phyloP scores from a whole-genome alignment of 192 early-diverging fungal genomes.

The Obelidium mucronatum region DNA sequence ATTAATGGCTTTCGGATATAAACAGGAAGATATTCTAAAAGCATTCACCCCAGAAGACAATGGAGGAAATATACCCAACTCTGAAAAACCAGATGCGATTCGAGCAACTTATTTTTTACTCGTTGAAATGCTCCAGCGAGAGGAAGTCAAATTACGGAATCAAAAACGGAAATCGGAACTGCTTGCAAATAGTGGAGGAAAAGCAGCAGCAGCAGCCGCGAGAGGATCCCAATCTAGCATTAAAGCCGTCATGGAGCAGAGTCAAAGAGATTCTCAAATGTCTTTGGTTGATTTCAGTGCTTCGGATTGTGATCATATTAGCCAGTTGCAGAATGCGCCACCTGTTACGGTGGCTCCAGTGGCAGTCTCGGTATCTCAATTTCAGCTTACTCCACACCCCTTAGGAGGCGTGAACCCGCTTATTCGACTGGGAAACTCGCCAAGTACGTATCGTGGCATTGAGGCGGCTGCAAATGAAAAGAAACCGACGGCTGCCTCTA shows the following conservation, averaged over 20 bases:
- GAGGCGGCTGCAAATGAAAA: neutral
- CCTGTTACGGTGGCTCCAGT: too few relatives aligned
- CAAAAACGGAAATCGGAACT: neutral
- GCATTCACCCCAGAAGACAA: constrained; percentile 47
- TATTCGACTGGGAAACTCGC: too few relatives aligned
- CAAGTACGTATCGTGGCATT: too few relatives aligned
- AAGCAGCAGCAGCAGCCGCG: neutral
- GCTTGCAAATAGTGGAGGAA: neutral
- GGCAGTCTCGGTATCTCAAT: too few relatives aligned
- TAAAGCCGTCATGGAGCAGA: too few relatives aligned
- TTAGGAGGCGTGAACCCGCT: too few relatives aligned
- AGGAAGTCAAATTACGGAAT: constrained; percentile 31
- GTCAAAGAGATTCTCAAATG: too few relatives aligned
- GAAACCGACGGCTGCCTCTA: neutral
- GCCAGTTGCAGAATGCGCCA: neutral
- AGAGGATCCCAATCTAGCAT: too few relatives aligned
- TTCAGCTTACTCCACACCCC: too few relatives aligned
- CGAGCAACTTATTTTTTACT: constrained; percentile 61
- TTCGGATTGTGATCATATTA: neutral
- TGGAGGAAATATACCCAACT: neutral
- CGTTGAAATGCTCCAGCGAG: constrained; percentile 58
- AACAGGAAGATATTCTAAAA: constrained; percentile 42
- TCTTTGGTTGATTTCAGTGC: neutral
- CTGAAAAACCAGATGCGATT: constrained; percentile 27
- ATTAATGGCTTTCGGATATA: constrained; percentile 59